phyloP scores from a whole-genome alignment of 768 basidiomycete species.

The Leucogyrophana mollusca region DNA sequence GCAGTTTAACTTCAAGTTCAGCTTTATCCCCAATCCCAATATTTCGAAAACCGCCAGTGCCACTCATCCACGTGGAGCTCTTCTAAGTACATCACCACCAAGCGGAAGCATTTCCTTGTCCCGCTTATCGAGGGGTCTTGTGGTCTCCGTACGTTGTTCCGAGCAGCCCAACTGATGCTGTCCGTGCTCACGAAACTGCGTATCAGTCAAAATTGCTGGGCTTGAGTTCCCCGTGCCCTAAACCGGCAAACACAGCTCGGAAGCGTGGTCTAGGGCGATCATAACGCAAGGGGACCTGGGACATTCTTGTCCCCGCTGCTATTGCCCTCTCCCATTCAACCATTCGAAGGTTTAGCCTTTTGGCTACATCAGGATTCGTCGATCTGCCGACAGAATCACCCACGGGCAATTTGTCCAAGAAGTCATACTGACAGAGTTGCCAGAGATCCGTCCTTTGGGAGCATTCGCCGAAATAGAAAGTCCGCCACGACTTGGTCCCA shows the following conservation, averaged over 20 bases:
- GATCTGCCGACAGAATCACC: constrained; percentile 3
- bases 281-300: neutral
- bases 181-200: neutral
- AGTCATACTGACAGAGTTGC: constrained; percentile 1
- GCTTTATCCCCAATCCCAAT: too few species aligned
- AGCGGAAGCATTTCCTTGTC: neutral
- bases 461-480: constrained; percentile 14
- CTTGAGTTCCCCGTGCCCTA: neutral
- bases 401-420: neutral
- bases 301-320: neutral
- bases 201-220: neutral
- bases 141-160: constrained; percentile 2
- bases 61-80: neutral
- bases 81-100: constrained; percentile 4
- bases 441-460: constrained; percentile 5
- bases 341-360: constrained; percentile 5
- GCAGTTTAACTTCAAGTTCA: constrained; percentile 1
- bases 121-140: neutral
- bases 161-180: constrained; percentile 1
- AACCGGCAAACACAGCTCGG: neutral
- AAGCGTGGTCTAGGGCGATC: neutral
- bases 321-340: neutral
- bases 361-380: constrained; percentile 1
- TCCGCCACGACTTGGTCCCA: constrained; percentile 11
- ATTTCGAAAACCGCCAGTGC: too few species aligned